Percentiles rank a stretch among this genome's conserved stretches.
phyloP scores from a whole-genome alignment of 345 rosid species.

The Bruguiera parviflora region DNA sequence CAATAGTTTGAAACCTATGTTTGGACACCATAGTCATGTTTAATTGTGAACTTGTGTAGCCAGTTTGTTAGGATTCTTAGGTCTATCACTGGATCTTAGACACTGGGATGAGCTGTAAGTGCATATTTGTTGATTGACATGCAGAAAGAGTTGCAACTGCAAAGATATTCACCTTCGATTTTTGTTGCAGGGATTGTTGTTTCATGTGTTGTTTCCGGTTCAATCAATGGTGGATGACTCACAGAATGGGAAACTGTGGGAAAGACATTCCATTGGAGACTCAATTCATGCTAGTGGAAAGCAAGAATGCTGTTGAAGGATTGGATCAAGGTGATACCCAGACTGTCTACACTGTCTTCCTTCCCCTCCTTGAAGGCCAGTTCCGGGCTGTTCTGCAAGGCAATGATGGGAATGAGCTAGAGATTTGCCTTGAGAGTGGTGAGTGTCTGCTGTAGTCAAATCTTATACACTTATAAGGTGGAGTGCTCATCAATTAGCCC shows the following conservation, averaged over 20 bases:
- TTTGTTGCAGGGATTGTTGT: too few species aligned
- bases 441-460: constrained; percentile 5
- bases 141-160: too few species aligned
- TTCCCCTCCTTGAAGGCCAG: constrained; percentile 93
- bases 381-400: constrained; percentile 96
- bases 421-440: constrained; percentile 98
- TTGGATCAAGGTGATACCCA: constrained; percentile 47
- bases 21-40: too few species aligned
- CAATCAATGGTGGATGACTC: constrained; percentile 99
- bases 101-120: too few species aligned
- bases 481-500: too few species aligned
- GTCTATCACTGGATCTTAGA: too few species aligned
- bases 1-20: too few species aligned
- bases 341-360: constrained; percentile 79
- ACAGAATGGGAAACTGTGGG: constrained; percentile 89
- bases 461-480: too few species aligned
- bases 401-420: constrained; percentile 72
- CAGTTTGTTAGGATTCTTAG: too few species aligned
- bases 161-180: too few species aligned
- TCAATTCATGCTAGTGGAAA: constrained; percentile 87
- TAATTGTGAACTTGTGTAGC: too few species aligned
- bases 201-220: constrained; percentile 90
- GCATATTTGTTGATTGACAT: too few species aligned
- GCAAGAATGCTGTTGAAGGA: constrained; percentile 53
- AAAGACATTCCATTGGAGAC: constrained; percentile 95